Percentiles rank a stretch among this genome's conserved stretches.
Conservation (phyloP, 805 yeast genomes). For the Spencermartinsiella europaea region DNA sequence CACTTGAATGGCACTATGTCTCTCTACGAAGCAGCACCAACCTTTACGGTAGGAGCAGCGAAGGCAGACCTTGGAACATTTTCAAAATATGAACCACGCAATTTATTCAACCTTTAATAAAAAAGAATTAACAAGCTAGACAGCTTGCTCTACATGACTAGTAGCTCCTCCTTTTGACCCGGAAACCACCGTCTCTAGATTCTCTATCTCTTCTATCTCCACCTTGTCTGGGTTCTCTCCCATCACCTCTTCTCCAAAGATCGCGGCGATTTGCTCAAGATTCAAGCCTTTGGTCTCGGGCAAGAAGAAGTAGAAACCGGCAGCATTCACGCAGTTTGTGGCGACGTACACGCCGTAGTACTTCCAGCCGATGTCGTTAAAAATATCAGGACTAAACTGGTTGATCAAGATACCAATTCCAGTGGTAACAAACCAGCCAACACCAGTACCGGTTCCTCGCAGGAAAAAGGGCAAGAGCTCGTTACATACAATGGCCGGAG, state of each 20-base stretch:
- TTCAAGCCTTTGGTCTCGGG: slow-evolving; percentile 7
- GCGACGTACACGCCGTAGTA: slow-evolving; percentile 63
- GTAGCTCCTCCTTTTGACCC: too few species aligned
- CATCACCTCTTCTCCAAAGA: slow-evolving; percentile 9
- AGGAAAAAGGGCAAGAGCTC: slow-evolving; percentile 9
- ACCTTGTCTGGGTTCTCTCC: neutral
- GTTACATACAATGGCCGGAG: slow-evolving; percentile 1
- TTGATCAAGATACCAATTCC: slow-evolving; percentile 3
- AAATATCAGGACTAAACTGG: slow-evolving; percentile 49
- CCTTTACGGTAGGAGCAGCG: too few species aligned
- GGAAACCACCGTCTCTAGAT: too few species aligned
- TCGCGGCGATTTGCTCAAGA: slow-evolving; percentile 5
- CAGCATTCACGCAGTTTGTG: slow-evolving; percentile 38
- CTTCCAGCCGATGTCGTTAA: slow-evolving; percentile 46
- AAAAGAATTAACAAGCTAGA: too few species aligned
- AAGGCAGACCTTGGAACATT: too few species aligned
- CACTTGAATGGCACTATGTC: too few species aligned
- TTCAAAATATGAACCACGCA: too few species aligned
- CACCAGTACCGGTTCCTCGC: slow-evolving; percentile 11
- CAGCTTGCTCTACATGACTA: too few species aligned
- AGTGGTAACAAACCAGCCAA: slow-evolving; percentile 5
- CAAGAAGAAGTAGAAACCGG: slow-evolving; percentile 6
- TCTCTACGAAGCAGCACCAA: too few species aligned
- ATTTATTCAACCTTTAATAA: too few species aligned
- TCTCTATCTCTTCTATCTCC: neutral